Base-by-base conservation (phyloP, 2,329 filamentous ascomycete species). In the Chaetomium olivaceum region DNA sequence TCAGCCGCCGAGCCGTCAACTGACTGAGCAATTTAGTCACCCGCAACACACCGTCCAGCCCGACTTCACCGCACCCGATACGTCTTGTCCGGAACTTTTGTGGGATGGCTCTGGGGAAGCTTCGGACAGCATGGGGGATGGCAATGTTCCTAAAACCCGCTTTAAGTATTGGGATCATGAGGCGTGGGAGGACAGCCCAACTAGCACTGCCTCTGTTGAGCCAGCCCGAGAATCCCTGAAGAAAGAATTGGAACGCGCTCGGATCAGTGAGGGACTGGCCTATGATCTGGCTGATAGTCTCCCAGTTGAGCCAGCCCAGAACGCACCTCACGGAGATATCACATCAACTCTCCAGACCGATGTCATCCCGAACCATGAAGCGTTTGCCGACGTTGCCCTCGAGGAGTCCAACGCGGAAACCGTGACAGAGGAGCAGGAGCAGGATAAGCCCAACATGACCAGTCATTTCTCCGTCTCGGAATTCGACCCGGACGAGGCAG, bases 401-500 rank as follows among this genome's bases (percentile, higher is more conserved):
- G 12, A 27, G 39, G 27, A 50, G n/a, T 25, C 9, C n/a, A 23
- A 25, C 4, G 4, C 8, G 21, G 21, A 21, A 9, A 16, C 1
- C 11, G 21, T n/a, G 31, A 7, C 8, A 11, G 11, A 54, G 12
- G 36, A 50, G 4, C 27, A 23, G 57, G 12, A 5, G 14, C n/a
- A 21, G 48, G 19, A 21, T 7, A 43, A 64, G 14, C 29, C 52
- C 2, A 65, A 54, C 43, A 52, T 61, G 43, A 57, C 29, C 43
- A 65, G 63, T 48, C 58, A 19, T 14, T 62, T 65, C 33, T 65
- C 59, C 54, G 29, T 65, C 5, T 62, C 63, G 0, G 29, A 36
- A 16, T 33, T 46, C 4, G 63, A 54, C 27, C 27, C 46, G 19
- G 63, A 51, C 19, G 63, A 64, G 11, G 46, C 55, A 27, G 55